Evolutionary conservation across 108 stramenopile species (phyloP).

Genomic region (Mediolabrus comicus): DNA sequence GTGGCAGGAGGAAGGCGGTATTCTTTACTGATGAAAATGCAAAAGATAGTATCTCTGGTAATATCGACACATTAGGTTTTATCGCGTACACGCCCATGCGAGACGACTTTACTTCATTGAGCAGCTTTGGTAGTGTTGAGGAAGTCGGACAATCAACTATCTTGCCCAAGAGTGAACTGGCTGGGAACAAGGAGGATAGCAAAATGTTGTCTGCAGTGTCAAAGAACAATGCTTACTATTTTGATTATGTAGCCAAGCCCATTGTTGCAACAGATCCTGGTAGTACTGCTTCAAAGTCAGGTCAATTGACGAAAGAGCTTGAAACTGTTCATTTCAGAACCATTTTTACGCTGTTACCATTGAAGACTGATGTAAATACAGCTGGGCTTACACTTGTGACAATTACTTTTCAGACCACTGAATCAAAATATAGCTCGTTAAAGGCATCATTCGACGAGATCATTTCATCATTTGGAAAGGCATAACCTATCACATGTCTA

Average conservation of each 20-base stretch:
- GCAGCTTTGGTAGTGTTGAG: conserved; percentile 72
- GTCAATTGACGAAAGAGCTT: conserved; percentile 16
- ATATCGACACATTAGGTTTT: conserved; percentile 52
- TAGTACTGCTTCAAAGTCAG: background rate
- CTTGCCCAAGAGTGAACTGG: conserved; percentile 72
- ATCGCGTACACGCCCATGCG: conserved; percentile 82
- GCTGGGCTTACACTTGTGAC: conserved; percentile 77
- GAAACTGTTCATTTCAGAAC: conserved; percentile 67
- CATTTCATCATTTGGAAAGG: conserved; percentile 63
- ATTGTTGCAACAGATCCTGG: conserved; percentile 20
- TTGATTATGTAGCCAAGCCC: conserved; percentile 54
- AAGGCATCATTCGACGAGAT: conserved; percentile 66
- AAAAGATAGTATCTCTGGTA: conserved; percentile 38
- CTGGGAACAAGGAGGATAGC: conserved; percentile 44
- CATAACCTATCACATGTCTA: too few relatives aligned
- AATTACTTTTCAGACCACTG: conserved; percentile 70
- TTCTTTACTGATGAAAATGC: conserved; percentile 46
- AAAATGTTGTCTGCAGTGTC: conserved; percentile 66
- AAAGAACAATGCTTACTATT: conserved; percentile 72
- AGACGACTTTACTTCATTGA: conserved; percentile 75
- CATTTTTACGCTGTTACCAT: conserved; percentile 60
- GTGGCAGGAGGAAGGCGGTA: conserved; percentile 64
- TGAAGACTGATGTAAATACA: conserved; percentile 45
- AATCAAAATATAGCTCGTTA: conserved; percentile 51
- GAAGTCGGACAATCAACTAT: conserved; percentile 79